A percentile compares a stretch with the other conserved stretches of the same genome.
Evolutionary conservation across 345 rosid species (phyloP).

Genomic region (Kernera saxatilis): DNA sequence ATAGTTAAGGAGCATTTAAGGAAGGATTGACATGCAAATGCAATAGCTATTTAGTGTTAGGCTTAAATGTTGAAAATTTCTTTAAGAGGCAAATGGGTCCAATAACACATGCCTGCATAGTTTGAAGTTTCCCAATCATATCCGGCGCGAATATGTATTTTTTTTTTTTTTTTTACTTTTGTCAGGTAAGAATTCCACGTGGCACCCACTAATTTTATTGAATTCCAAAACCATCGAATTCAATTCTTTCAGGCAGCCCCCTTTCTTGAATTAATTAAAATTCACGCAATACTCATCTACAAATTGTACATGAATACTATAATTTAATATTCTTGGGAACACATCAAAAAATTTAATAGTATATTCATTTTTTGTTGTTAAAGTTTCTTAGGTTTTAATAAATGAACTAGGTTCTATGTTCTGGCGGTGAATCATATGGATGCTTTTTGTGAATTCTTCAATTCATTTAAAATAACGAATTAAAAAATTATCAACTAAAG

Average conservation of each 20-base stretch:
- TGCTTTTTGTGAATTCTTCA: constrained; percentile 9
- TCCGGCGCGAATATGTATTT: constrained; percentile 18
- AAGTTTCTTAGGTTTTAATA: background rate
- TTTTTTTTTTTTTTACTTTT: background rate
- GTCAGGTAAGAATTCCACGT: constrained; percentile 28
- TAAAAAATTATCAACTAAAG: too few relatives aligned
- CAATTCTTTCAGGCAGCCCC: constrained; percentile 11
- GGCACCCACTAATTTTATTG: constrained; percentile 7
- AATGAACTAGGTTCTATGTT: constrained; percentile 27
- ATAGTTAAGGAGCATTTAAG: constrained; percentile 15
- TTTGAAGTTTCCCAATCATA: constrained; percentile 29
- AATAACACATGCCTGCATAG: constrained; percentile 24
- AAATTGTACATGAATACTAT: background rate
- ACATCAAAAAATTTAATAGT: background rate
- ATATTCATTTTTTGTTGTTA: background rate
- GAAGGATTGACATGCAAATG: constrained; percentile 17
- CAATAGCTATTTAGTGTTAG: background rate
- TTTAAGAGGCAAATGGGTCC: constrained; percentile 25
- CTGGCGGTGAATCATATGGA: constrained; percentile 20
- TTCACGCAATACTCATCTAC: background rate
- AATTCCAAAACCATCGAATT: constrained; percentile 25
- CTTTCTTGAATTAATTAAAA: constrained; percentile 8
- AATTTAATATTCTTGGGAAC: constrained; percentile 6
- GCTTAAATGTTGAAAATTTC: background rate
- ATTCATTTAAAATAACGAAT: background rate